phyloP scores from a whole-genome alignment of 164 flowering plant genomes.

The Nymphaea colorata region DNA sequence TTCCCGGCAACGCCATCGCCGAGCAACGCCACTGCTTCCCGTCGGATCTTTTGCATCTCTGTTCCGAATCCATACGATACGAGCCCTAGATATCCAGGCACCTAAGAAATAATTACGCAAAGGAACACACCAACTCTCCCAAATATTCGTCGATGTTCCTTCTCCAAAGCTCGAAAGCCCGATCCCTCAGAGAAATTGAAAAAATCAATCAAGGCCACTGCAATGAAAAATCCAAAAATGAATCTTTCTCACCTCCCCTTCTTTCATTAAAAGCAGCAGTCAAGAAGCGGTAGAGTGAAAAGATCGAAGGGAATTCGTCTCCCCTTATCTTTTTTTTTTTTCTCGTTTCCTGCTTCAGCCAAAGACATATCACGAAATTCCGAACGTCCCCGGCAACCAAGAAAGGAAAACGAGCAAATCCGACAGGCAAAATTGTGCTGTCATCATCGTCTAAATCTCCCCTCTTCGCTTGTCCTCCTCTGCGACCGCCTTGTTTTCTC shows the following conservation, averaged over 20 bases:
- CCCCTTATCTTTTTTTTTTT: background rate
- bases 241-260: background rate
- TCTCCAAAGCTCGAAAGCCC: background rate
- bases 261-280: background rate
- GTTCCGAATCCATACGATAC: background rate
- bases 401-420: too few species aligned
- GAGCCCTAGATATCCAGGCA: background rate
- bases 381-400: too few species aligned
- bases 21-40: constrained; percentile 4
- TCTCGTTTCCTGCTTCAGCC: background rate
- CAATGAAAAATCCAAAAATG: background rate
- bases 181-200: background rate
- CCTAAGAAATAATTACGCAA: background rate
- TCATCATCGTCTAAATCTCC: too few species aligned
- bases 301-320: background rate
- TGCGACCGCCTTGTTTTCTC: too few species aligned
- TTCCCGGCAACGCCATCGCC: background rate
- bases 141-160: background rate
- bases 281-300: background rate
- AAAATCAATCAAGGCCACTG: background rate
- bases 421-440: too few species aligned
- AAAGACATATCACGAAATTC: too few species aligned
- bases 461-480: too few species aligned
- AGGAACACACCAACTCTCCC: background rate
- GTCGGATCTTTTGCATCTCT: constrained; percentile 3